Percentiles rank a stretch among this genome's conserved stretches.
Evolutionary conservation across 129 eudicot genomes (phyloP).

Genomic region (Cynara cardunculus): DNA sequence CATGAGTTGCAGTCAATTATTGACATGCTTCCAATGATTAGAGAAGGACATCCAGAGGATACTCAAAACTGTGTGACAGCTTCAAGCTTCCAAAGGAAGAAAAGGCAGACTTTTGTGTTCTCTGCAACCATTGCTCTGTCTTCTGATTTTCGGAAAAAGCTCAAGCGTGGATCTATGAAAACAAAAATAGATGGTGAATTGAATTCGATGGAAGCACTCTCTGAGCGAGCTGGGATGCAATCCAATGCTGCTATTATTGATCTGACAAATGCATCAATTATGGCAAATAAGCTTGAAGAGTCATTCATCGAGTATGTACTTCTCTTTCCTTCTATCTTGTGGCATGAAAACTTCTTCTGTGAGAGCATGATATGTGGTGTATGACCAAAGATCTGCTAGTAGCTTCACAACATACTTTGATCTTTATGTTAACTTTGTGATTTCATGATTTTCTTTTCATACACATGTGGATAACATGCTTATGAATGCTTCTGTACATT

Average conservation of each 20-base stretch:
- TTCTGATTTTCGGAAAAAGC: conserved; percentile 84
- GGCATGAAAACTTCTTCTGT: neutral
- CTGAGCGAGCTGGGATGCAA: conserved; percentile 95
- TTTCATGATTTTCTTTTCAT: neutral
- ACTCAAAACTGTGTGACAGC: conserved; percentile 63
- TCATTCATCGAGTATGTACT: conserved; percentile 83
- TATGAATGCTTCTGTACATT: no score
- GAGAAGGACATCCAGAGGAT: conserved; percentile 49
- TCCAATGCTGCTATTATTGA: conserved; percentile 80
- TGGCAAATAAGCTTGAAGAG: conserved; percentile 85
- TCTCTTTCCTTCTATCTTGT: neutral
- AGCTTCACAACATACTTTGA: neutral
- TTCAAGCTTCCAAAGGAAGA: conserved; percentile 72
- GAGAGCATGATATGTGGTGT: neutral
- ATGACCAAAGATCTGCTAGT: neutral
- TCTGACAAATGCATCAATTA: conserved; percentile 74
- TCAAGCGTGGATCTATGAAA: conserved; percentile 79
- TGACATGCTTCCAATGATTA: conserved; percentile 81
- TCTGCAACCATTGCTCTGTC: conserved; percentile 97
- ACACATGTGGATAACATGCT: neutral
- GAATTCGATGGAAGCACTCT: conserved; percentile 76
- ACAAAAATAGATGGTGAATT: conserved; percentile 52
- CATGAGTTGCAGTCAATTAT: conserved; percentile 92
- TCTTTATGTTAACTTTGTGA: neutral
- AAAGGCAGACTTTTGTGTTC: conserved; percentile 94